phyloP scores from a whole-genome alignment of 1,284 basidiomycete species.

The Moesziomyces aphidis region DNA sequence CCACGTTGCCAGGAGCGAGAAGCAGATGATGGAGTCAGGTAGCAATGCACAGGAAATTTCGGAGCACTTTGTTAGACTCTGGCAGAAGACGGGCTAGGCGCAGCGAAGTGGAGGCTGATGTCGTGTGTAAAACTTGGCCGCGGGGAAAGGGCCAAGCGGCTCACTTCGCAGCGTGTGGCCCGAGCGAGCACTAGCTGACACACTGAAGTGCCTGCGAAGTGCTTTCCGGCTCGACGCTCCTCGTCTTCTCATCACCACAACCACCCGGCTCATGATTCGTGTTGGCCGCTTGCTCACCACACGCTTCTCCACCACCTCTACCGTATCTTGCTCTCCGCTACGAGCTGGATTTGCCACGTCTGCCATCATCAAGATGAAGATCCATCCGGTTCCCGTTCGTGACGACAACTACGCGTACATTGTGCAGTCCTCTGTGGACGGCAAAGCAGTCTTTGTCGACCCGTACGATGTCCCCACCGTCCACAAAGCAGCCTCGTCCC shows the following conservation, averaged over 20 bases:
- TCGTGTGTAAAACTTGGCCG: neutral
- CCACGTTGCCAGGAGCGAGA: too few relatives aligned
- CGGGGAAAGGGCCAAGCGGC: neutral
- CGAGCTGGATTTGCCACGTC: neutral
- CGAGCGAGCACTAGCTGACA: neutral
- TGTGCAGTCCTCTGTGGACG: slow-evolving; percentile 51
- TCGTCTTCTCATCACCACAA: neutral
- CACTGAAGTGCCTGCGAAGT: neutral
- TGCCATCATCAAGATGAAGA: slow-evolving; percentile 54
- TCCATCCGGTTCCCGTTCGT: slow-evolving; percentile 65
- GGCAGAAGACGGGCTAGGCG: too few relatives aligned
- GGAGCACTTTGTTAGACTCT: neutral
- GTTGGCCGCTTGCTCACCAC: neutral
- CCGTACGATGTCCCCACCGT: slow-evolving; percentile 86
- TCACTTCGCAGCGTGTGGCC: neutral
- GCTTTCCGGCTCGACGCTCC: too few relatives aligned
- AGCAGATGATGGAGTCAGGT: neutral
- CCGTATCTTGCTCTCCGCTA: neutral
- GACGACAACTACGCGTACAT: slow-evolving; percentile 68
- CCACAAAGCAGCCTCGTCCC: slow-evolving; percentile 75
- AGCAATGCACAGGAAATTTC: neutral
- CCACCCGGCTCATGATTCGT: neutral
- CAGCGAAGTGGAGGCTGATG: neutral
- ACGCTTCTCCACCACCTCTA: neutral
- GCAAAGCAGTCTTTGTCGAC: slow-evolving; percentile 71